phyloP scores from a whole-genome alignment of 352 stramenopile genomes.

The Phytophthora pluvialis region DNA sequence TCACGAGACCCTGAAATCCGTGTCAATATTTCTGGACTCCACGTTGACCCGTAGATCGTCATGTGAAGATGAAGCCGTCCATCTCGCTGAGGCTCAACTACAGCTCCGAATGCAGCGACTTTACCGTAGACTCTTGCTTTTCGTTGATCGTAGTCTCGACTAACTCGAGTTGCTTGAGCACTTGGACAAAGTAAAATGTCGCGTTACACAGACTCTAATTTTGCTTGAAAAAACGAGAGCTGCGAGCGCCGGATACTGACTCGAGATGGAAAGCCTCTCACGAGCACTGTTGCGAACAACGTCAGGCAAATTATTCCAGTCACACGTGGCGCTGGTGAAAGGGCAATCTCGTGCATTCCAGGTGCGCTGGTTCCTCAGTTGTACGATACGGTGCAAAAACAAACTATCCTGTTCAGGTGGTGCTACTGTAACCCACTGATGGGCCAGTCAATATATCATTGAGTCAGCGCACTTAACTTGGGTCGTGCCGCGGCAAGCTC shows the following conservation, averaged over 20 bases:
- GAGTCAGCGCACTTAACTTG: background rate
- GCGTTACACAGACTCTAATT: background rate
- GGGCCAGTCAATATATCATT: background rate
- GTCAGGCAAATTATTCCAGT: background rate
- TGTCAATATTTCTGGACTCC: background rate
- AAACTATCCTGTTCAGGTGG: constrained; percentile 4
- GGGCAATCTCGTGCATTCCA: background rate
- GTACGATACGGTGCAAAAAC: background rate
- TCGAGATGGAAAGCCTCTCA: background rate
- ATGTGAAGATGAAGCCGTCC: constrained; percentile 10
- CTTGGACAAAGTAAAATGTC: background rate
- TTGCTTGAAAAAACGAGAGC: background rate
- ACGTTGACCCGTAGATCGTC: constrained; percentile 4
- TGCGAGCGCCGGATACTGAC: background rate
- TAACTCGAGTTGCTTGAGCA: background rate
- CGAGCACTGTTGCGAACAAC: background rate
- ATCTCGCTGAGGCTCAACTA: constrained; percentile 6
- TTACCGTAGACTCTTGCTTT: background rate
- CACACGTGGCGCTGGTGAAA: background rate
- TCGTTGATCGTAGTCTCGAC: background rate
- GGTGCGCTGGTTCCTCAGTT: background rate
- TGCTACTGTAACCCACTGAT: background rate
- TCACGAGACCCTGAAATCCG: background rate
- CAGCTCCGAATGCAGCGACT: constrained; percentile 1
- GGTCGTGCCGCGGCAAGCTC: background rate